Evolutionary conservation across 345 rosid species (phyloP).

Genomic region (Eucalyptus regnans): DNA sequence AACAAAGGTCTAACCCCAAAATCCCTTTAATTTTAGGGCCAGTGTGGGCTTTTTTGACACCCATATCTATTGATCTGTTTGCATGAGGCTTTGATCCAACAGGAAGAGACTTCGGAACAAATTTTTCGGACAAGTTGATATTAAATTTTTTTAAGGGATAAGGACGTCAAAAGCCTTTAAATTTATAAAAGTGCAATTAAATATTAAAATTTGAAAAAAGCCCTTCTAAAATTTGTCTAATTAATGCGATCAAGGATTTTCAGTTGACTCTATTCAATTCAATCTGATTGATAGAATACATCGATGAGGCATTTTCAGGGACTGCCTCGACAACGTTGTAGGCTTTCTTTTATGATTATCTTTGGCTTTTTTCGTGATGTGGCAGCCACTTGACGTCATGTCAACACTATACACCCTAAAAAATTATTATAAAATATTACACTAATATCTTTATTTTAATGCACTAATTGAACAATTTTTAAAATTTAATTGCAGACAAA

Average conservation of each 20-base stretch:
- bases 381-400: neutral
- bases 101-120: neutral
- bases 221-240: fast-evolving
- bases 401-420: neutral
- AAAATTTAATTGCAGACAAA: neutral
- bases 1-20: too few relatives aligned
- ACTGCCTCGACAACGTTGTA: neutral
- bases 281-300: neutral
- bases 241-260: neutral
- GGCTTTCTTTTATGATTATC: too few relatives aligned
- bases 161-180: neutral
- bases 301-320: neutral
- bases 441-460: neutral
- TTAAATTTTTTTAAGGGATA: neutral
- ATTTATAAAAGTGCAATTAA: too few relatives aligned
- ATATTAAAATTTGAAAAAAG: neutral
- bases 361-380: neutral
- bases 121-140: neutral
- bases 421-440: neutral
- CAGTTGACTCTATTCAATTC: neutral
- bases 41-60: too few relatives aligned
- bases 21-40: too few relatives aligned
- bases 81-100: neutral
- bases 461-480: neutral
- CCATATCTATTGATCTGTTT: neutral